Evolutionary conservation across 2,329 filamentous ascomycete species (phyloP), one percentile per base, ranked within the genome.

Genomic region (Aspergillus eucalypticola): DNA sequence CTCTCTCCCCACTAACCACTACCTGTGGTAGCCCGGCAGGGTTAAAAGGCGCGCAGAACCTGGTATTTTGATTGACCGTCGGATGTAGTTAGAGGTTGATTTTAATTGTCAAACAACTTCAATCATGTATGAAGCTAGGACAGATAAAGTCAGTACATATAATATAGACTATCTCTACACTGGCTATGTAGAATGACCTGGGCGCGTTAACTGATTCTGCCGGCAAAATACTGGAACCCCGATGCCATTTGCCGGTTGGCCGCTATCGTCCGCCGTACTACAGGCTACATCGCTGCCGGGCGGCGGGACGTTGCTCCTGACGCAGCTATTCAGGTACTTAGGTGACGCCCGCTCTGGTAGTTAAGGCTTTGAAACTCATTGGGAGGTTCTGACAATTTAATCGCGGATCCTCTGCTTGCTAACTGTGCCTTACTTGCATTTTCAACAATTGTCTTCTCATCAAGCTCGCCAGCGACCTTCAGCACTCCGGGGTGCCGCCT

Each of bases 241-340:
- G 41, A 44, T 19, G 41, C 17, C 17, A 44, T 44, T 44, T 44
- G 7, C 41, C 41, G 19, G 41, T 13, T 13, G 41, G 41, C 19
- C 21, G 41, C 41, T 44, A 44, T 44, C 19, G 41, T 44, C 41
- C 41, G 41, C 41, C 41, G 41, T 44, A 44, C 41, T 44, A 21
- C 53, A 32, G 53, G 53, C 53, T 55, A 44, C 53, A 55, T 44
- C 25, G 42, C 53, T 13, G 39, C 39, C 53, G 39, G 27, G 38
- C 53, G 25, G 53, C 65, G 60, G 39, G 59, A 57, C 56, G 61
- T 56, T 56, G 59, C 61, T 64, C 61, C 61, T 64, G 61, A 62
- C 54, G 54, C 46, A 50, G 25, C 46, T 44, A 44, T 50, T 35
- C 32, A 35, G 32, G 53, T 32, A 19, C 39, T 46, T 11, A 44